Evolutionary conservation across 148 eudicot species (phyloP).

Genomic region (Cornus suecica): DNA sequence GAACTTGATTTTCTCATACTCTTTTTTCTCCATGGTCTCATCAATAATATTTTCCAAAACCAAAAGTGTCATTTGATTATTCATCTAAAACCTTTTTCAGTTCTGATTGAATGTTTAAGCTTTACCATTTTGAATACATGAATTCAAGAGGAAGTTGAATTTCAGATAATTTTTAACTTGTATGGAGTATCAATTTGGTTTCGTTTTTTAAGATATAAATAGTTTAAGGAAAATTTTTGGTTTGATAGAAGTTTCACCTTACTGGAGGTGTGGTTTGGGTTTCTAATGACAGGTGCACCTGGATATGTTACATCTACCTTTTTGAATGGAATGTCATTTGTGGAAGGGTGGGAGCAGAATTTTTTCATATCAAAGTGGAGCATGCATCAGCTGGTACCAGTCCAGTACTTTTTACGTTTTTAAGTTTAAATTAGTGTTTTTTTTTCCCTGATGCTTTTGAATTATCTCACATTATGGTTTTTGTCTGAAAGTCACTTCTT

Average conservation of each 20-base stretch:
- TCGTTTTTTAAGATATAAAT: background rate
- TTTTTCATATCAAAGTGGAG: slow-evolving; percentile 97
- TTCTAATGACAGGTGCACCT: slow-evolving; percentile 75
- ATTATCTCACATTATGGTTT: background rate
- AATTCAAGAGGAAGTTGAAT: background rate
- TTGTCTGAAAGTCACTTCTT: background rate
- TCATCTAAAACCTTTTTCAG: background rate
- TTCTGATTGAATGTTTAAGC: background rate
- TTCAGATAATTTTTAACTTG: background rate
- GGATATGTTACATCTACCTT: slow-evolving; percentile 87
- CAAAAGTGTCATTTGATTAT: background rate
- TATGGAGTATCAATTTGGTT: background rate
- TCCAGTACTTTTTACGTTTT: background rate
- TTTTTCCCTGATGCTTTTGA: background rate
- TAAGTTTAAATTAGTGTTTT: background rate
- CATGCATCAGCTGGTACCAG: slow-evolving; percentile 95
- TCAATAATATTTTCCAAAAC: background rate
- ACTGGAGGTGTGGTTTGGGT: slow-evolving; percentile 3
- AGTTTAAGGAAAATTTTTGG: background rate
- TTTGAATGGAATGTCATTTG: slow-evolving; percentile 91
- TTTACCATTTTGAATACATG: background rate
- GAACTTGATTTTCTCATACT: background rate
- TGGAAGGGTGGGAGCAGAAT: slow-evolving; percentile 96
- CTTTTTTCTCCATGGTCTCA: background rate
- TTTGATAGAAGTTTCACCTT: background rate